These are phyloP conservation scores for Nigrospora oryzae DNA, from an alignment of 2,329 filamentous ascomycete species.

Conservation along the genomic window DNA sequence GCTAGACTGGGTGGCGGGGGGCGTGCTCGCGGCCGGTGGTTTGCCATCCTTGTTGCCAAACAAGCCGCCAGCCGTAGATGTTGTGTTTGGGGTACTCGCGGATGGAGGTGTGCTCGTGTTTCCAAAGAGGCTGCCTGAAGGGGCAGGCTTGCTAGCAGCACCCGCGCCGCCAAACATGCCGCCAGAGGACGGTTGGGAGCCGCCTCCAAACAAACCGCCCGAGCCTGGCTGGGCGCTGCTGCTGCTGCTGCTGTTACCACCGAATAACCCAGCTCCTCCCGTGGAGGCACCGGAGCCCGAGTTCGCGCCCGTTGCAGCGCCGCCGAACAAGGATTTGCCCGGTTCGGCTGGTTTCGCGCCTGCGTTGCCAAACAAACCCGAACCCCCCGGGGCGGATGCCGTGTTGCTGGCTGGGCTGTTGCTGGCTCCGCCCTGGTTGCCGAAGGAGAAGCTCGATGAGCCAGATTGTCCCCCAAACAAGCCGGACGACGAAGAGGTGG, in stretches of 20 bases:
- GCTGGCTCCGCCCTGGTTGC: slow-evolving; percentile 12
- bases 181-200: neutral
- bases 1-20: slow-evolving; percentile 12
- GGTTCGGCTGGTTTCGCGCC: slow-evolving; percentile 20
- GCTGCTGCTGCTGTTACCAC: slow-evolving; percentile 8
- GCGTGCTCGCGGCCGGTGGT: slow-evolving; percentile 9
- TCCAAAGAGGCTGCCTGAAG: slow-evolving; percentile 20
- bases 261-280: slow-evolving; percentile 15
- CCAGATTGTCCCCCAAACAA: slow-evolving; percentile 21
- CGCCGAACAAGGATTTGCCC: slow-evolving; percentile 19
- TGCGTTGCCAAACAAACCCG: slow-evolving; percentile 24
- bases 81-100: slow-evolving; percentile 12
- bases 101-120: slow-evolving; percentile 15
- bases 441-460: slow-evolving; percentile 33
- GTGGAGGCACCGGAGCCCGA: slow-evolving; percentile 15
- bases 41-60: slow-evolving; percentile 17
- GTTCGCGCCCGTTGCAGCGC: slow-evolving; percentile 9
- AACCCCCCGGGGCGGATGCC: slow-evolving; percentile 10
- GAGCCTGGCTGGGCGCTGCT: slow-evolving; percentile 4
- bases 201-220: neutral
- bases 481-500: slow-evolving; percentile 10
- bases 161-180: neutral
- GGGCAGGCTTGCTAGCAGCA: slow-evolving; percentile 6
- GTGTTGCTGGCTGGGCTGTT: slow-evolving; percentile 8
- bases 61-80: slow-evolving; percentile 13